Evolutionary conservation across 225 moss, liverwort and hornwort genomes (phyloP), one percentile per base, ranked within the genome.

Genomic region (Sphagnum tenellum): DNA sequence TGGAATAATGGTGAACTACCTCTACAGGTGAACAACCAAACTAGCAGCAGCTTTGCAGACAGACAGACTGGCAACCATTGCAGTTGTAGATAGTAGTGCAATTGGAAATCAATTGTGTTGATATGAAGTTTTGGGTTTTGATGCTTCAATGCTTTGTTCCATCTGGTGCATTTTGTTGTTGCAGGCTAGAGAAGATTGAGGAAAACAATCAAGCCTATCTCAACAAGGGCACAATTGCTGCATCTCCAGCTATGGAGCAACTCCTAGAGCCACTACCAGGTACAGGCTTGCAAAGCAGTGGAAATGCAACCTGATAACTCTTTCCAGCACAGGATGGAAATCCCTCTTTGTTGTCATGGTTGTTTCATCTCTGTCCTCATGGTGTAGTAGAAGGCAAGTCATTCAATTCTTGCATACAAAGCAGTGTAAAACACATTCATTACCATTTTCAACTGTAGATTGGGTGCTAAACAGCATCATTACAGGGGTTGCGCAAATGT

Each of bases 1-100:
- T 45, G 95, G 95, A 12, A 72, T 96, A 9, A 92, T 92, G 95
- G 92, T 96, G 8, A 96, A 96, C 64, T 96, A 96, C 65, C 80
- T 78, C 7, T 96, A 96, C 79, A 96, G 92, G 95, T 89, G 80
- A 57, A 57, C 58, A 2, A 13, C 12, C 58, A 58, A 13, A 58
- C 44, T 44, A 58, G 58, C 8, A 44, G 12, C 12, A 13, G 44
- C 9, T 58, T 13, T 58, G 13, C 58, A 58, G 44, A 5, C 58
- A 6, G n/a, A 29, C 29, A 29, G 29, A 29, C 29, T 29, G 29
- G 29, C 29, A 29, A 29, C 29, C 29, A 29, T 29, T 29, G 29
- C 0, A 29, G 29, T 29, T 29, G 1, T 29, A 29, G 29, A 29
- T 29, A 29, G 29, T 29, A 29, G 29, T 29, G 29, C 29, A 29